Percentiles rank a stretch among this genome's conserved stretches.
These are phyloP conservation scores for Calonectria pauciramosa DNA, from an alignment of 2,329 filamentous ascomycete species.

Conservation along the genomic window DNA sequence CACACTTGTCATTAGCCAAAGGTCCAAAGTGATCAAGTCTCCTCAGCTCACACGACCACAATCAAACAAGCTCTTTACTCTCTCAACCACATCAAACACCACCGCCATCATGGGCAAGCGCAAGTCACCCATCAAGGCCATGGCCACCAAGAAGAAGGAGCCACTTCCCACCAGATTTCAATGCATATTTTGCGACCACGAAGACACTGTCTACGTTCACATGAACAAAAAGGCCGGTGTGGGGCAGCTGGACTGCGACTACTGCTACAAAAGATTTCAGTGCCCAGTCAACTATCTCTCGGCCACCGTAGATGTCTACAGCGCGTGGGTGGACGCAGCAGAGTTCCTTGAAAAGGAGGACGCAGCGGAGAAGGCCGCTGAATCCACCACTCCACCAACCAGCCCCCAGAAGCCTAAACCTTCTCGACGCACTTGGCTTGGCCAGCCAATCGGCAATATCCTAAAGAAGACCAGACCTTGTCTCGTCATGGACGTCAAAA, in stretches of 20 bases:
- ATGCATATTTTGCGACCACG: neutral
- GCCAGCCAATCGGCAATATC: neutral
- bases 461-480: neutral
- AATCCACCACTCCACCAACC: neutral
- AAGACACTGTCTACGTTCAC: neutral
- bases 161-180: neutral
- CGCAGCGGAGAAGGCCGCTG: neutral
- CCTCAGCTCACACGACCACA: no score
- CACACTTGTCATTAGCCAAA: no score
- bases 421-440: neutral
- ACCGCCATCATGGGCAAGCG: neutral
- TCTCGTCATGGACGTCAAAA: neutral
- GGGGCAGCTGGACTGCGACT: neutral
- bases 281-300: neutral
- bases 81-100: neutral
- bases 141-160: neutral
- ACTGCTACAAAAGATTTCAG: neutral
- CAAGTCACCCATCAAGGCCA: neutral
- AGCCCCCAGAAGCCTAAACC: neutral
- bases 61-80: no score
- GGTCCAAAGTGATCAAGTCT: no score
- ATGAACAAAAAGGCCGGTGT: neutral
- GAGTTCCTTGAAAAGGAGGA: neutral
- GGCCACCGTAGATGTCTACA: neutral
- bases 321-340: neutral